Base-by-base conservation (phyloP, 2,329 filamentous ascomycete genomes). In the Ceratocystis ficicola region DNA sequence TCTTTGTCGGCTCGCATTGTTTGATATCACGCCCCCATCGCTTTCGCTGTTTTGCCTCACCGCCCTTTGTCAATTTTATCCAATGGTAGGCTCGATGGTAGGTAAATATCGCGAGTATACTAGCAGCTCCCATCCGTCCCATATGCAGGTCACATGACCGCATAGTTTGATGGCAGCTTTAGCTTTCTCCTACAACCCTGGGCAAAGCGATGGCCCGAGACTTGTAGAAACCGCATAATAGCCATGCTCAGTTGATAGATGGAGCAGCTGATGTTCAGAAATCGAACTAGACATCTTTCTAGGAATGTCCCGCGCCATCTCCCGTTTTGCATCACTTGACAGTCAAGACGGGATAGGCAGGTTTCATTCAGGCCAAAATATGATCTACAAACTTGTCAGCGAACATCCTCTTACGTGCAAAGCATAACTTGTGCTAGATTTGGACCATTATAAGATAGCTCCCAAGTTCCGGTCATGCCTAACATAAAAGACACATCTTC, bases 81-180 rank as follows among this genome's bases (percentile, higher is more conserved):
- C 22, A 52, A 28, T 52, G 48, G 15, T 25, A 15, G 12, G 15
- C 7, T 7, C 12, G 28, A 20, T 59, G 10, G 55, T 36, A 6
- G 7, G 55, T 10, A 59, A 32, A 59, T 59, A 36, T 59, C 28
- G 28, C 55, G 6, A 30, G 52, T n/a, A n/a, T n/a, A n/a, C 6
- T 25, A 28, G 7, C 22, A n/a, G 28, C 55, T 59, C 55, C 28
- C 28, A 57, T 17, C 52, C 25, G 55, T 59, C 28, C 30, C 36
- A 36, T 7, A 20, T 36, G 12, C 55, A 32, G 55, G 55, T 59
- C 55, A 59, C 55, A 59, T 59, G 55, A 59, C 55, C 55, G 25
- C 28, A n/a, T 59, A 36, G 55, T 30, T 59, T 59, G 55, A 59
- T 32, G 8, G 36, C 12, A 41, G 36, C 36, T 36, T 3, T 7